Percentiles rank a stretch among this genome's conserved stretches.
phyloP scores from a whole-genome alignment of 2,329 filamentous ascomycete species.

The Paradendryphiella salina region DNA sequence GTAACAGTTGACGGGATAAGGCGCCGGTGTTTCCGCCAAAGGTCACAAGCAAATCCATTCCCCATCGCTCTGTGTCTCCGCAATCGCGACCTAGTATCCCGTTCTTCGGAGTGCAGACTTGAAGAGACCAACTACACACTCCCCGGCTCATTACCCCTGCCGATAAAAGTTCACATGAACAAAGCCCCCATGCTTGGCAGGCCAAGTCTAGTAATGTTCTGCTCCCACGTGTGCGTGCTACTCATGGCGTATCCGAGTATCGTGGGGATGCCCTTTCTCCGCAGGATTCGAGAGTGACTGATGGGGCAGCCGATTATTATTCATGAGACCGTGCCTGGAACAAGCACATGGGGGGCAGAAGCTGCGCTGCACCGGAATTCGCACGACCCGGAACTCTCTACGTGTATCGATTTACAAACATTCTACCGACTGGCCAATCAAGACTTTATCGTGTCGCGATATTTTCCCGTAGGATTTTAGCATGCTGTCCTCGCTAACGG shows the following conservation, averaged over 20 bases:
- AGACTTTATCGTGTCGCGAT: neutral
- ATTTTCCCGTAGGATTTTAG: conserved; percentile 21
- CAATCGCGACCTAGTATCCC: conserved; percentile 10
- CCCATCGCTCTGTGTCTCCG: conserved; percentile 5
- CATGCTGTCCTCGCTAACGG: conserved; percentile 13
- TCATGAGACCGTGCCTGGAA: conserved; percentile 15
- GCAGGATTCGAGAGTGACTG: conserved; percentile 7
- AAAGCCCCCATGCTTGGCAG: conserved; percentile 34
- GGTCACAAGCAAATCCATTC: conserved; percentile 12
- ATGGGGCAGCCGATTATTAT: conserved; percentile 3
- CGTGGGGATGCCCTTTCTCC: conserved; percentile 21
- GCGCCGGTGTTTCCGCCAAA: conserved; percentile 8
- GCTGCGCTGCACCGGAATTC: neutral
- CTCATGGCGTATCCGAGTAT: conserved; percentile 35
- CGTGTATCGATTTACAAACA: neutral
- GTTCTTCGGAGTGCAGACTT: conserved; percentile 12
- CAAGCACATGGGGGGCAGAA: conserved; percentile 12
- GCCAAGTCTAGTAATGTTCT: conserved; percentile 23
- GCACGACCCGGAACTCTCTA: neutral
- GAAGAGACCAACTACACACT: conserved; percentile 22
- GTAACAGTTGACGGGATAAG: conserved; percentile 4
- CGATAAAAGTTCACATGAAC: conserved; percentile 38
- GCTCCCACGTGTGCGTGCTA: conserved; percentile 42
- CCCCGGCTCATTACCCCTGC: conserved; percentile 25
- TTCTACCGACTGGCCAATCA: conserved; percentile 13